These are phyloP conservation scores for Actinomucor elegans DNA, from an alignment of 371 early-diverging fungal species.

Conservation along the genomic window DNA sequence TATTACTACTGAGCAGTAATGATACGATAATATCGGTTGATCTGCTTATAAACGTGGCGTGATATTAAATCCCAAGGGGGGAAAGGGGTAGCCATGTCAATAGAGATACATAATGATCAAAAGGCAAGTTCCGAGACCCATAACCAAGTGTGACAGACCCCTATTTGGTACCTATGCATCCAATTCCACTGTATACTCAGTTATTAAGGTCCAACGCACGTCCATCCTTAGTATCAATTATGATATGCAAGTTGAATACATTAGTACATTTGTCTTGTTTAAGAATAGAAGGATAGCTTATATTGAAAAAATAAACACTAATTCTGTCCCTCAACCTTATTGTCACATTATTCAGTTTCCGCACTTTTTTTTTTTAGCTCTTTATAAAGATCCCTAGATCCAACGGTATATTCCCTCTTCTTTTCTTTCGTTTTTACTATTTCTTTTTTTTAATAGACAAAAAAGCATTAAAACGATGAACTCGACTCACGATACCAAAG, in stretches of 20 bases:
- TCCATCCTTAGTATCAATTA: conserved; percentile 10
- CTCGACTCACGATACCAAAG: conserved; percentile 37
- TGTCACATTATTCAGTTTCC: conserved; percentile 20
- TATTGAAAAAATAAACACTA: not conserved
- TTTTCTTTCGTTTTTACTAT: conserved; percentile 6
- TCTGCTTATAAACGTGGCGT: not conserved
- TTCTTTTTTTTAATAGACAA: not conserved
- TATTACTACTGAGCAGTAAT: not conserved
- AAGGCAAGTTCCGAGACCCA: conserved; percentile 16
- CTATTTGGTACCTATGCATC: conserved; percentile 22
- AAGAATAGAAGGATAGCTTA: not conserved
- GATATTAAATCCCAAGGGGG: not conserved
- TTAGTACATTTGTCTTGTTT: conserved; percentile 3
- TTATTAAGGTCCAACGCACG: conserved; percentile 11
- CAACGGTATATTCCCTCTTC: conserved; percentile 2
- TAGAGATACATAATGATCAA: not conserved
- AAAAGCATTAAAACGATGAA: conserved; percentile 25
- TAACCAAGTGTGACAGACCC: conserved; percentile 21
- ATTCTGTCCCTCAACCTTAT: conserved; percentile 35
- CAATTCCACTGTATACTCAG: conserved; percentile 3
- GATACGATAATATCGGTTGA: no score
- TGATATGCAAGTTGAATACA: not conserved
- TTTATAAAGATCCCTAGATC: conserved; percentile 21
- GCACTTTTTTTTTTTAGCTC: conserved; percentile 19
- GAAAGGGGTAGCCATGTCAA: not conserved